phyloP scores from a whole-genome alignment of 2,329 filamentous ascomycete species.

The Chaetomium strumarium region DNA sequence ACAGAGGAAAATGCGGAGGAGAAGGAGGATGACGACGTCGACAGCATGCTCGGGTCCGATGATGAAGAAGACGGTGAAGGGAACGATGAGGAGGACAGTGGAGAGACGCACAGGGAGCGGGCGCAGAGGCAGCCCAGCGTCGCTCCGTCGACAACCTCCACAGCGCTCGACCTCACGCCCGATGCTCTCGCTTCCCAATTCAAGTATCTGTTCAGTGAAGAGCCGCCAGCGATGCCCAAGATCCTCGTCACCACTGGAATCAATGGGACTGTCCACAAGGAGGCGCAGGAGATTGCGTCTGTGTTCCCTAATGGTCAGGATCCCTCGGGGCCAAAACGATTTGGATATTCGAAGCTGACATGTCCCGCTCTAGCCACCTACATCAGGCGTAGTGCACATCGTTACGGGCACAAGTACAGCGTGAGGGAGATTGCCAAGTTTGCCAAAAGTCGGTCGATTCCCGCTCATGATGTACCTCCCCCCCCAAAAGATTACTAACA shows the following conservation, averaged over 20 bases:
- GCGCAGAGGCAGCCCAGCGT: constrained; percentile 44
- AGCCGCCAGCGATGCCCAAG: constrained; percentile 62
- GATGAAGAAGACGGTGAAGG: constrained; percentile 39
- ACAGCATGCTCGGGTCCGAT: constrained; percentile 74
- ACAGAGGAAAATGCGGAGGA: constrained; percentile 41
- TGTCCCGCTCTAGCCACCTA: constrained; percentile 34
- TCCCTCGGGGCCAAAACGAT: not conserved
- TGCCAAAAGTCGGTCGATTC: constrained; percentile 47
- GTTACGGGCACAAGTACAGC: constrained; percentile 84
- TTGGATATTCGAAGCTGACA: not conserved
- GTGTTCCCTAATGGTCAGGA: constrained; percentile 80
- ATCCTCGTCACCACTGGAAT: constrained; percentile 87
- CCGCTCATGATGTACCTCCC: not conserved
- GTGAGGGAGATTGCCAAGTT: constrained; percentile 86
- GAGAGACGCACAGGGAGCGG: constrained; percentile 41
- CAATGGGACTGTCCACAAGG: constrained; percentile 79
- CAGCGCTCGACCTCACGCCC: constrained; percentile 58
- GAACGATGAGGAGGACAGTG: constrained; percentile 33
- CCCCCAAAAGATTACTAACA: constrained; percentile 11
- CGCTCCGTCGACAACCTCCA: constrained; percentile 56
- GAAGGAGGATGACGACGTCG: constrained; percentile 52
- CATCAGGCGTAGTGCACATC: constrained; percentile 77
- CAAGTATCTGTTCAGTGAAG: constrained; percentile 54
- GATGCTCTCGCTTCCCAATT: constrained; percentile 56
- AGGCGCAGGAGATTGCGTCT: constrained; percentile 70